Conservation (phyloP, 257 asterid genomes). For the Solanum virginianum region DNA sequence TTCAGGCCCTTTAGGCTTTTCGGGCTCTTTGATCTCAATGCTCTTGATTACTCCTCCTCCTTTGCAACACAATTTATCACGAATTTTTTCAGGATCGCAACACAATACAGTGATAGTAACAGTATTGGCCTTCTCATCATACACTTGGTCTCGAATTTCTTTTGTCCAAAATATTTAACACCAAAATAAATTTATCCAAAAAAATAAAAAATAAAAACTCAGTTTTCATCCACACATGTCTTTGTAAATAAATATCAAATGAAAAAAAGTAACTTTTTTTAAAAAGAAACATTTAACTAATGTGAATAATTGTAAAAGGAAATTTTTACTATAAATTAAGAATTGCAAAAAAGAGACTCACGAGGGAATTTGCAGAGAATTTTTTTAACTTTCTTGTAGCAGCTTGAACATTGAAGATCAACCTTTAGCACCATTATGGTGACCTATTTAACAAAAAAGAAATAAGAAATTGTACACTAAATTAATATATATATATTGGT, state of each 20-base stretch:
- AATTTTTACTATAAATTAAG: background rate
- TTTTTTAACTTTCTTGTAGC: slow-evolving; percentile 84
- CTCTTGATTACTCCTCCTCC: slow-evolving; percentile 51
- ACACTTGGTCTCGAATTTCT: slow-evolving; percentile 73
- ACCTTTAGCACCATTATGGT: slow-evolving; percentile 57
- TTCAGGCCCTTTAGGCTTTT: slow-evolving; percentile 1
- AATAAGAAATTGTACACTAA: background rate
- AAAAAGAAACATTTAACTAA: background rate
- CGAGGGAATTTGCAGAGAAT: slow-evolving; percentile 79
- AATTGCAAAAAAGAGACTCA: slow-evolving; percentile 16
- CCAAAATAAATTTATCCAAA: background rate
- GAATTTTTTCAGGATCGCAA: slow-evolving; percentile 72
- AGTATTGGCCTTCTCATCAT: slow-evolving; percentile 46
- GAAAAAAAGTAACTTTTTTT: background rate
- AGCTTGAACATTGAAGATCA: slow-evolving; percentile 74
- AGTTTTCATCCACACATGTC: background rate
- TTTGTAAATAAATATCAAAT: background rate
- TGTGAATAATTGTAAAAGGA: background rate
- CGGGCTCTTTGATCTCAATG: slow-evolving; percentile 44
- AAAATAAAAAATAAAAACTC: background rate
- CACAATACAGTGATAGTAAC: slow-evolving; percentile 58
- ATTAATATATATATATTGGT: background rate
- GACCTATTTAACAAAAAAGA: slow-evolving; percentile 18
- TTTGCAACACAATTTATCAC: slow-evolving; percentile 51
- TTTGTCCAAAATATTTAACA: slow-evolving; percentile 8